Conservation (phyloP, 495 filamentous ascomycete genomes). For the Cladorrhinum samala region DNA sequence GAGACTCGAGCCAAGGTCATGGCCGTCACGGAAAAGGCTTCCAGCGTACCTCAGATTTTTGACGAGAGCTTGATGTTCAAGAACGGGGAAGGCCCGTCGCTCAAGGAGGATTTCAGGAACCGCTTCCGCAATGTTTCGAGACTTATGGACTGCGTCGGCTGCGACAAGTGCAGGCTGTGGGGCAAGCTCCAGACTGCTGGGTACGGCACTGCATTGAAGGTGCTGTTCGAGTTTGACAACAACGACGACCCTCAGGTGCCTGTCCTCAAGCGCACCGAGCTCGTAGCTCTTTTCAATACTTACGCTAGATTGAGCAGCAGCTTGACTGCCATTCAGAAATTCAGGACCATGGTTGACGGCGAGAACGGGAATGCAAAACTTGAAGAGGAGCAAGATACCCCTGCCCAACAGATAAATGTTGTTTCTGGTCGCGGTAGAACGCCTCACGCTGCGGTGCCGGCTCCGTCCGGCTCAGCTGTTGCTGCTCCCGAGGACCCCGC, state of each 20-base stretch:
- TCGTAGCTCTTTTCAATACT: conserved; percentile 92
- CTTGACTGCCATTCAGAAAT: conserved; percentile 65
- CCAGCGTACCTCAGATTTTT: conserved; percentile 69
- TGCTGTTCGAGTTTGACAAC: conserved; percentile 90
- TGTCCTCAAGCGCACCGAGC: conserved; percentile 74
- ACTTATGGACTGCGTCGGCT: conserved; percentile 97
- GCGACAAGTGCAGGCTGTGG: conserved; percentile 98
- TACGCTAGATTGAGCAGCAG: conserved; percentile 78
- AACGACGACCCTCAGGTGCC: conserved; percentile 65
- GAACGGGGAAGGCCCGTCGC: conserved; percentile 56
- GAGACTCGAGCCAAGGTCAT: conserved; percentile 74
- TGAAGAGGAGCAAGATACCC: conserved; percentile 27
- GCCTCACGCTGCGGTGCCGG: conserved; percentile 35
- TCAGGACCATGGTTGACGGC: conserved; percentile 62
- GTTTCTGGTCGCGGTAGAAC: conserved; percentile 40
- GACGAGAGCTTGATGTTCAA: conserved; percentile 94
- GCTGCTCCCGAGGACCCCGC: conserved; percentile 9
- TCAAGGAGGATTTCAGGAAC: conserved; percentile 97
- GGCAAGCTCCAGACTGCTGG: conserved; percentile 95
- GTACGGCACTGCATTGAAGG: conserved; percentile 90
- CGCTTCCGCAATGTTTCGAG: conserved; percentile 94
- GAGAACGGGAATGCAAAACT: conserved; percentile 39
- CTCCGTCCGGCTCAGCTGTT: conserved; percentile 1
- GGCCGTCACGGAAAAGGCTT: conserved; percentile 61
- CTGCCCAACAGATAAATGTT: conserved; percentile 14